These are phyloP conservation scores for Solanum chmielewskii DNA, from an alignment of 257 asterid genomes.

Conservation along the genomic window DNA sequence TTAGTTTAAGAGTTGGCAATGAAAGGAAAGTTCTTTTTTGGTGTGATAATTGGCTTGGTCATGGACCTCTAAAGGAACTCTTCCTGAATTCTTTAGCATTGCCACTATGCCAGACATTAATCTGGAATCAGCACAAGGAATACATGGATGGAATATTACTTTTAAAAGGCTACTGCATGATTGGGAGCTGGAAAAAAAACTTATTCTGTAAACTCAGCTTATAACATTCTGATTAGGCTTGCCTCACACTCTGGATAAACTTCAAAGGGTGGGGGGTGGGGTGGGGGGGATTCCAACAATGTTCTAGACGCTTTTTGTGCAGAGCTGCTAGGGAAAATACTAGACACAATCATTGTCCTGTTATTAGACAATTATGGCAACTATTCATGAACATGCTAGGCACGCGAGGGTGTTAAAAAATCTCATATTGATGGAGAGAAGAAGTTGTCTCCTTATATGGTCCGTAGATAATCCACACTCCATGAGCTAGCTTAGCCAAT, in stretches of 20 bases:
- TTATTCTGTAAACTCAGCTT: not conserved
- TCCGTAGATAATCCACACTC: not conserved
- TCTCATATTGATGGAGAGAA: not conserved
- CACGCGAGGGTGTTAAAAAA: not conserved
- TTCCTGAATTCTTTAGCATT: not conserved
- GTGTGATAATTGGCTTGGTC: not conserved
- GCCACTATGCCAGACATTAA: not conserved
- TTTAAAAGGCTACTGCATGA: not conserved
- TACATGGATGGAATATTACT: not conserved
- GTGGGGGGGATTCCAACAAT: not conserved
- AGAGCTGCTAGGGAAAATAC: not conserved
- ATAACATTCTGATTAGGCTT: not conserved
- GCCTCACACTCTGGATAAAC: not conserved
- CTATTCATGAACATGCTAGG: not conserved
- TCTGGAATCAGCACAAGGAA: not conserved
- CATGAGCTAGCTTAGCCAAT: not conserved
- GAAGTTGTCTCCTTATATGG: not conserved
- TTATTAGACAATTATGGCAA: not conserved
- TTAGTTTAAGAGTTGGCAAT: not conserved
- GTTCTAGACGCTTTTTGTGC: not conserved
- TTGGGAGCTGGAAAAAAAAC: not conserved
- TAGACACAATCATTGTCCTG: not conserved
- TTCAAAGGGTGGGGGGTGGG: not conserved
- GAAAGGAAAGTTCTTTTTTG: not conserved
- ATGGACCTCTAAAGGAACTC: not conserved